These are phyloP conservation scores for Diutina mesorugosa DNA, from an alignment of 1,139 yeast species.

Conservation along the genomic window DNA sequence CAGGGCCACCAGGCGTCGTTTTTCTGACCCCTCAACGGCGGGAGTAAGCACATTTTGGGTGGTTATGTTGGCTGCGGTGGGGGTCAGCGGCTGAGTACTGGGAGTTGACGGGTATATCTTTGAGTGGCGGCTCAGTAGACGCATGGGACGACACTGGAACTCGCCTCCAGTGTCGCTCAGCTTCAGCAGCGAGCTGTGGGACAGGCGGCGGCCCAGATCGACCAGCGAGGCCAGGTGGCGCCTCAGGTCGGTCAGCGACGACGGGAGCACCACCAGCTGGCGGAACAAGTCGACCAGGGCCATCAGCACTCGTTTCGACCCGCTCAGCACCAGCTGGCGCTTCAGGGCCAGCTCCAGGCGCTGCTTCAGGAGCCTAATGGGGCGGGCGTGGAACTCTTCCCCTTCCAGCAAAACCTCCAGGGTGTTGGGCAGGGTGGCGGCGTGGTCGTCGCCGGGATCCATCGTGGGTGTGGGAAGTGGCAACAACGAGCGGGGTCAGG, in stretches of 20 bases:
- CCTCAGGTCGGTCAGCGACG: background rate
- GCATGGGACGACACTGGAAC: slow-evolving; percentile 1
- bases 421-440: background rate
- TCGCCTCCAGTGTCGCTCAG: background rate
- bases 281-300: background rate
- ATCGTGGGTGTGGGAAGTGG: background rate
- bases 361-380: background rate
- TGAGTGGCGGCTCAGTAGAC: background rate
- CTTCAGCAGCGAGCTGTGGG: background rate
- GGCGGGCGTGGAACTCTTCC: background rate
- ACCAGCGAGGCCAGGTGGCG: background rate
- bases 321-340: background rate
- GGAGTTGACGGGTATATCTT: background rate
- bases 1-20: background rate
- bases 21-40: background rate
- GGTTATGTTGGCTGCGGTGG: background rate
- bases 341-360: background rate
- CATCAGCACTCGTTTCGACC: slow-evolving; percentile 1
- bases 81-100: background rate
- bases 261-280: background rate
- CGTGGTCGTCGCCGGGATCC: background rate
- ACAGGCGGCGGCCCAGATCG: background rate
- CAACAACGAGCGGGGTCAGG: background rate
- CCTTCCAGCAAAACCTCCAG: slow-evolving; percentile 1
- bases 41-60: background rate